Conservation (phyloP, 2,329 filamentous ascomycete genomes). For the Talaromyces atroroseus region DNA sequence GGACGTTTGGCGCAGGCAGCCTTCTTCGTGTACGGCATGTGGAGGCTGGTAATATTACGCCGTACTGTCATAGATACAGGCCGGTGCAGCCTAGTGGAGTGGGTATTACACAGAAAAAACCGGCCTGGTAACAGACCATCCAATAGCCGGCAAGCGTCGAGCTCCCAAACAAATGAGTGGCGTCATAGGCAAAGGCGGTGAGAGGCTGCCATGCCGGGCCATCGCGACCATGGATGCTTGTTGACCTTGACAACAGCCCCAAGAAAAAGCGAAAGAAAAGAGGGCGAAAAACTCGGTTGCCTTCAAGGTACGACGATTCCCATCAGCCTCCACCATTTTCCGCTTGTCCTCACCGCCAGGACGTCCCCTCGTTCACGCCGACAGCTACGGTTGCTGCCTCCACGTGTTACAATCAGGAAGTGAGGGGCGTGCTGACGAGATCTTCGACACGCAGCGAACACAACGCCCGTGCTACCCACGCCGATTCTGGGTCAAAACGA, state of each 20-base stretch:
- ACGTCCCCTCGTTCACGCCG: not conserved
- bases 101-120: not conserved
- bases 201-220: constrained; percentile 12
- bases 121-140: not conserved
- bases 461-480: not conserved
- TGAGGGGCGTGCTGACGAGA: constrained; percentile 7
- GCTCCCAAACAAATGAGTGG: constrained; percentile 18
- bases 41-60: not conserved
- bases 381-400: not conserved
- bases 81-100: not conserved
- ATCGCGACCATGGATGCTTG: not conserved
- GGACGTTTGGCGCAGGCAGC: constrained; percentile 4
- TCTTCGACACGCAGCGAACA: not conserved
- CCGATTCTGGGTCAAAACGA: constrained; percentile 16
- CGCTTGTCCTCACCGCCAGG: not conserved
- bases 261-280: not conserved
- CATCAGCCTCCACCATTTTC: not conserved
- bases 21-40: constrained; percentile 2
- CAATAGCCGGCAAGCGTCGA: not conserved
- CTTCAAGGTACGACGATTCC: not conserved
- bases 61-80: not conserved
- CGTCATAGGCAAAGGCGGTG: constrained; percentile 34
- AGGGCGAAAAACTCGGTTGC: not conserved
- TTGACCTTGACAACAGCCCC: not conserved
- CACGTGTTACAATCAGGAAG: constrained; percentile 3